Evolutionary conservation across 306 rosid species (phyloP), one percentile per base, ranked within the genome.

Genomic region (Crotalaria pallida): DNA sequence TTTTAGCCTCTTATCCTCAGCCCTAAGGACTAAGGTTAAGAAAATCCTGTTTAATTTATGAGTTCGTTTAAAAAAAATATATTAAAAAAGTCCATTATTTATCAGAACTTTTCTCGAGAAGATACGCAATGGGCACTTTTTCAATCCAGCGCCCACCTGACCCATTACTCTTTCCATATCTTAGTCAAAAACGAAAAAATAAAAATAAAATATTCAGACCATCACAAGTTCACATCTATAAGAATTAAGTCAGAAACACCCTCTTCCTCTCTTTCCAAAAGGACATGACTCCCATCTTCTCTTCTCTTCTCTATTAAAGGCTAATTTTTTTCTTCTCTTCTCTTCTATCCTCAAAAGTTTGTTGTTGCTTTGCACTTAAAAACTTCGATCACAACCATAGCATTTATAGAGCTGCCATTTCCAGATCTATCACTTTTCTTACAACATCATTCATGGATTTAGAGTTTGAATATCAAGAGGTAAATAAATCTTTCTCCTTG

Each of bases 381-480:
- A 61, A 49, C 19, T 31, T 15, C 29, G 59, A 71, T 69, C 58
- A 23, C 34, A 10, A 1, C 9, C 66, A 23, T 10, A 1, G 40
- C 8, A 34, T 10, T 34, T 34, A 34, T 69, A 68, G 29, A 70
- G 26, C 34, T 16, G 24, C 16, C 47, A 5, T 26, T 48, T 62
- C 3, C 22, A 73, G 71, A 73, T 73, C 70, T 48, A 48, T 13
- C 5, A n/a, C 47, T 41, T 22, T 9, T 49, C 10, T n/a, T n/a
- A n/a, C 51, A 27, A 57, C 10, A 16, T 33, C 50, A 6, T n/a
- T 21, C 59, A 63, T 72, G 86, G 85, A 74, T 72, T 82, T 80
- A 73, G 89, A 84, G 61, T 64, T 74, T 50, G 78, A 86, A 69
- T 86, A 84, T 73, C 84, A 69, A 75, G 86, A 88, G 57, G 96